A percentile compares a stretch with the other conserved stretches of the same genome.
These are phyloP conservation scores for Epichloe aotearoae DNA, from an alignment of 2,329 filamentous ascomycete species.

Conservation along the genomic window DNA sequence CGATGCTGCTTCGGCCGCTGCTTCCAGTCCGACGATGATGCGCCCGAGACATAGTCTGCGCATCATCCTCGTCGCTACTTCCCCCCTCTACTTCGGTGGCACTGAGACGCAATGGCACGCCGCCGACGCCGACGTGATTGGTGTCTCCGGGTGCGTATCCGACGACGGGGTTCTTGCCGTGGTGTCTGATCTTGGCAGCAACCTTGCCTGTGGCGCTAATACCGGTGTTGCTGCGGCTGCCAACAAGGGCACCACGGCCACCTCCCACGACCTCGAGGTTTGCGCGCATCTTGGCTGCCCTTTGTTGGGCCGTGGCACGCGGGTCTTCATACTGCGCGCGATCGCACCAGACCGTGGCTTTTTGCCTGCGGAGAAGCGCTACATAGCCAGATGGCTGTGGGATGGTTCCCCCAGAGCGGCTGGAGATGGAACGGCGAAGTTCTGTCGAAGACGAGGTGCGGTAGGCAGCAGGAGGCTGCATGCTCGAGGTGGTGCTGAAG, in stretches of 20 bases:
- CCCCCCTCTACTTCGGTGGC: conserved; percentile 95
- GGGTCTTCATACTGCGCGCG: conserved; percentile 87
- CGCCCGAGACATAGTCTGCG: conserved; percentile 30
- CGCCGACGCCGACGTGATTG: conserved; percentile 61
- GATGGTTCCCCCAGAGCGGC: conserved; percentile 50
- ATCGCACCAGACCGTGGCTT: conserved; percentile 97
- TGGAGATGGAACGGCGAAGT: conserved; percentile 66
- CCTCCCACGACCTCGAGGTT: conserved; percentile 68
- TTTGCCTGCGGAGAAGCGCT: conserved; percentile 89
- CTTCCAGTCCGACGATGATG: conserved; percentile 61
- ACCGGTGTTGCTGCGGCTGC: conserved; percentile 47
- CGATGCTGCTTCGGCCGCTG: conserved; percentile 59
- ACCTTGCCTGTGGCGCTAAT: conserved; percentile 51
- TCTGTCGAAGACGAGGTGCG: conserved; percentile 42
- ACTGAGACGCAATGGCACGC: conserved; percentile 81
- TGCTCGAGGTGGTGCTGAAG: conserved; percentile 58
- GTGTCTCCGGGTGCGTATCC: conserved; percentile 60
- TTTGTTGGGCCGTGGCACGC: conserved; percentile 65
- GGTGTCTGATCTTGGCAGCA: conserved; percentile 76
- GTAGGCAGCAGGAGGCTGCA: conserved; percentile 44
- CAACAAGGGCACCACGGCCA: conserved; percentile 23
- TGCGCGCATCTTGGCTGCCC: conserved; percentile 76
- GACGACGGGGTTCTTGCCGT: conserved; percentile 65
- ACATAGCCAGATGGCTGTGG: conserved; percentile 68
- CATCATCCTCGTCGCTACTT: conserved; percentile 64